Base-by-base conservation (phyloP, 2,329 filamentous ascomycete species). In the Cladosporium halotolerans region DNA sequence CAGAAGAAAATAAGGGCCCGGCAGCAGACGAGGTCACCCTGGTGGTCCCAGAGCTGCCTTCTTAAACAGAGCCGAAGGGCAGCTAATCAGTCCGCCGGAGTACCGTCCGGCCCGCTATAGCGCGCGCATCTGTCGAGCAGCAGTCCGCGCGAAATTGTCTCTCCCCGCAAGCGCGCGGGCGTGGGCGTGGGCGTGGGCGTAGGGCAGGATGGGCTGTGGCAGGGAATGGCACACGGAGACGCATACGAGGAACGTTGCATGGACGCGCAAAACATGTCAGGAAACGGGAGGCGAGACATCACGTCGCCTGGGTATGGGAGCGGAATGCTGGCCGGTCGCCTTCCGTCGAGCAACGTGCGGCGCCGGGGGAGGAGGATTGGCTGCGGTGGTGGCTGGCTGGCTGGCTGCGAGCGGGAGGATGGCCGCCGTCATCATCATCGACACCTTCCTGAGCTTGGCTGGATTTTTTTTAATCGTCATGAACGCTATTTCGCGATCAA, bases 331-430 rank as follows among this genome's bases (percentile, higher is more conserved):
- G 16, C 48, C 28, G 36, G 13, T 39, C 36, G 8, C 16, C 48
- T 38, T 34, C 36, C 31, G 41, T 43, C 18, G 32, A 39, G 39
- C 48, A 51, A 51, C 48, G 48, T 51, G 48, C 48, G 28, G 28
- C 9, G 46, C 46, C 46, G 38, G 46, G 28, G 32, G 40, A 38
- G 48, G 32, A 51, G 40, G 48, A 51, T 51, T 51, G 48, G 48
- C 48, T 44, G 39, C n/a, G 14, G 39, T 42, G 28, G 31, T 36
- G 31, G 33, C 40, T 44, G 48, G 48, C 48, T 51, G 23, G 23
- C 23, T 7, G 23, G 23, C 23, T 7, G 23, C 23, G 23, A 28
- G 23, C 23, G 23, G 23, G 23, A 28, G 23, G 23, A 28, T 28
- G 23, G 23, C 23, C 5, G 23, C 23, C 23, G 23, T 7, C 23